Percentiles rank a stretch among this genome's conserved stretches.
Conservation (phyloP, 2,329 filamentous ascomycete species). For the Dothideomycetes sp. region DNA sequence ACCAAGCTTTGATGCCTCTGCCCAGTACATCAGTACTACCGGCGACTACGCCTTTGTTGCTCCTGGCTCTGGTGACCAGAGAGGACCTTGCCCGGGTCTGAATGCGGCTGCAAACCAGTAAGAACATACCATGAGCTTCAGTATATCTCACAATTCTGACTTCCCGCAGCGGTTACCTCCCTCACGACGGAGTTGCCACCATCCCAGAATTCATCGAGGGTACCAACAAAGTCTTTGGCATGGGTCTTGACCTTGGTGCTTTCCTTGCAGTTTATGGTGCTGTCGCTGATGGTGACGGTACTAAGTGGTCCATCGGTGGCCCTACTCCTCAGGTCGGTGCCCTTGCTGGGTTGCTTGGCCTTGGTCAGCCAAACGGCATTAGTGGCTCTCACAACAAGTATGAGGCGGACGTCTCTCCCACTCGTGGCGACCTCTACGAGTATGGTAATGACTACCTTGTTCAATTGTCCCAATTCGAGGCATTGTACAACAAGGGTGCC, state of each 20-base stretch:
- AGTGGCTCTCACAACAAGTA: conserved; percentile 22
- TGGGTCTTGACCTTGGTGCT: conserved; percentile 22
- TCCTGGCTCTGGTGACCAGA: conserved; percentile 14
- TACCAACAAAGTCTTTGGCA: conserved; percentile 20
- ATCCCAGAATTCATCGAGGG: conserved; percentile 22
- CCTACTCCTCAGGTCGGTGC: conserved; percentile 7
- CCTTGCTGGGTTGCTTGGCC: conserved; percentile 11
- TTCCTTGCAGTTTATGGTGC: conserved; percentile 23
- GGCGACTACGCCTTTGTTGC: conserved; percentile 17
- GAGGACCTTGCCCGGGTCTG: conserved; percentile 17
- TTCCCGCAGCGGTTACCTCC: conserved; percentile 13
- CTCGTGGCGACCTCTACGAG: conserved; percentile 18
- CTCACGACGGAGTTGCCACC: conserved; percentile 22
- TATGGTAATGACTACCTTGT: conserved; percentile 18
- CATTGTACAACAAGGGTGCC: conserved; percentile 13
- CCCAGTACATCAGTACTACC: conserved; percentile 18
- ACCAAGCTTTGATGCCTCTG: conserved; percentile 16
- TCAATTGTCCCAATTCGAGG: conserved; percentile 15
- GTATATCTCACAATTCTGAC: too few relatives aligned
- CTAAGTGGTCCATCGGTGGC: conserved; percentile 19
- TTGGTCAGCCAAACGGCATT: conserved; percentile 13
- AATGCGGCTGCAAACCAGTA: conserved; percentile 17
- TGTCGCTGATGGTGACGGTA: conserved; percentile 18
- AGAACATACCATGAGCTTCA: too few relatives aligned
- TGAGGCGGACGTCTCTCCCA: conserved; percentile 23